Evolutionary conservation across 352 stramenopile genomes (phyloP).

Genomic region (Phytopythium oedochilum): DNA sequence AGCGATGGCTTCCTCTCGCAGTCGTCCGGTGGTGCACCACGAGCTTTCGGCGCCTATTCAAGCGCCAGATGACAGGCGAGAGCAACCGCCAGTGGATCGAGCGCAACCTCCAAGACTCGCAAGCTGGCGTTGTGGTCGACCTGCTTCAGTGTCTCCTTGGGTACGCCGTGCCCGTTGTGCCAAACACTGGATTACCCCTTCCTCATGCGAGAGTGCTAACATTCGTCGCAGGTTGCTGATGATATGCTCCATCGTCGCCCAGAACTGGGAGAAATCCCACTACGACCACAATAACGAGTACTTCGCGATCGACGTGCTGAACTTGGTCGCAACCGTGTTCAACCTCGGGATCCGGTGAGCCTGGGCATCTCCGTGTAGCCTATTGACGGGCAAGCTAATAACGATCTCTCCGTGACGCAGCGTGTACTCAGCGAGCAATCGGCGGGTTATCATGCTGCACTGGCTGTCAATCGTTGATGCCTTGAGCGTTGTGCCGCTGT

Average conservation of each 20-base stretch:
- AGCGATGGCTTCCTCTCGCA: constrained; percentile 3
- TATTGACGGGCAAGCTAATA: neutral
- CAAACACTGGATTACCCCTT: neutral
- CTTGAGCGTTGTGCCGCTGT: constrained; percentile 36
- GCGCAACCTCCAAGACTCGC: constrained; percentile 63
- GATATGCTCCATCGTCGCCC: constrained; percentile 52
- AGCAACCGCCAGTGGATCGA: constrained; percentile 68
- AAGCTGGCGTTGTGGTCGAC: constrained; percentile 49
- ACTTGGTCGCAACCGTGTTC: constrained; percentile 36
- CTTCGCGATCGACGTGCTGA: constrained; percentile 38
- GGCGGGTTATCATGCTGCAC: constrained; percentile 42
- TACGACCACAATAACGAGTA: constrained; percentile 26
- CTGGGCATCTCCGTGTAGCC: too few species aligned
- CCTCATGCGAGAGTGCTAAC: neutral
- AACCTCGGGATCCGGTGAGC: constrained; percentile 42
- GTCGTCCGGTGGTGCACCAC: constrained; percentile 12
- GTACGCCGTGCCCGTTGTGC: constrained; percentile 18
- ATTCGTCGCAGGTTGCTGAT: constrained; percentile 32
- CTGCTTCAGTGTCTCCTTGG: constrained; percentile 45
- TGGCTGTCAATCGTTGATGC: constrained; percentile 65
- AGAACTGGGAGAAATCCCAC: constrained; percentile 48
- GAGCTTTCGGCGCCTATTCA: constrained; percentile 32
- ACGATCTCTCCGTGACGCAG: constrained; percentile 13
- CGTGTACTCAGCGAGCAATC: constrained; percentile 64
- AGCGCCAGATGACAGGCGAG: constrained; percentile 59